phyloP scores from a whole-genome alignment of 148 eudicot genomes.

The Camellia granthamiana region DNA sequence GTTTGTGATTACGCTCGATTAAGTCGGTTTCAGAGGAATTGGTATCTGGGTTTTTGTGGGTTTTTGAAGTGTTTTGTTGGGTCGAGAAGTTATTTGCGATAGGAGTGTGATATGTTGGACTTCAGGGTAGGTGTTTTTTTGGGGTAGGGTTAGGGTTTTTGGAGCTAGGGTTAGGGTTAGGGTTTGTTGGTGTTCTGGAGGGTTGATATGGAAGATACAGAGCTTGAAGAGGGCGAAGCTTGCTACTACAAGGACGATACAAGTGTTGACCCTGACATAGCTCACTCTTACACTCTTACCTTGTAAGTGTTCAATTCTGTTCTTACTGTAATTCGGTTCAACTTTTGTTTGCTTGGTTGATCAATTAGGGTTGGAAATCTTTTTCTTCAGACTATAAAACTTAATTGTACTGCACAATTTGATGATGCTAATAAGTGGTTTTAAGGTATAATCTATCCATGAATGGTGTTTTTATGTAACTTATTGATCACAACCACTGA shows the following conservation, averaged over 20 bases:
- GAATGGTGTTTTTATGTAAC: not conserved
- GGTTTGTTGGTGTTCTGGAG: constrained; percentile 12
- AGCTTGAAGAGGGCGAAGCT: constrained; percentile 64
- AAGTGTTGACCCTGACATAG: constrained; percentile 44
- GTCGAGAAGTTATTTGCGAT: constrained; percentile 13
- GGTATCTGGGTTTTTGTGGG: constrained; percentile 19
- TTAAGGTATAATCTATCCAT: not conserved
- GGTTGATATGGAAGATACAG: constrained; percentile 34
- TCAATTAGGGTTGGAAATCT: not conserved
- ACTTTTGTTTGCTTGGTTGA: constrained; percentile 6
- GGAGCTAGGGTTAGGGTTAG: not conserved
- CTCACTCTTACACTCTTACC: constrained; percentile 64
- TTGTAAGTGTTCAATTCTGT: constrained; percentile 44
- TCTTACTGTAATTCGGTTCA: not conserved
- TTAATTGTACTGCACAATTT: not conserved
- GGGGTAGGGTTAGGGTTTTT: constrained; percentile 4
- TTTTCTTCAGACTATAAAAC: constrained; percentile 2
- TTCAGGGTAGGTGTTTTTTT: constrained; percentile 25
- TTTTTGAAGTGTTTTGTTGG: constrained; percentile 16
- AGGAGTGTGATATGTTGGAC: constrained; percentile 26
- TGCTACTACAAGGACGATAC: constrained; percentile 32
- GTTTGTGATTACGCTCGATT: constrained; percentile 12
- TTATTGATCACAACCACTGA: not conserved
- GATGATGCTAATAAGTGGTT: constrained; percentile 4
- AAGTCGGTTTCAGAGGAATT: constrained; percentile 12